These are phyloP conservation scores for Colletotrichum tanaceti DNA, from an alignment of 2,329 filamentous ascomycete species.

Conservation along the genomic window DNA sequence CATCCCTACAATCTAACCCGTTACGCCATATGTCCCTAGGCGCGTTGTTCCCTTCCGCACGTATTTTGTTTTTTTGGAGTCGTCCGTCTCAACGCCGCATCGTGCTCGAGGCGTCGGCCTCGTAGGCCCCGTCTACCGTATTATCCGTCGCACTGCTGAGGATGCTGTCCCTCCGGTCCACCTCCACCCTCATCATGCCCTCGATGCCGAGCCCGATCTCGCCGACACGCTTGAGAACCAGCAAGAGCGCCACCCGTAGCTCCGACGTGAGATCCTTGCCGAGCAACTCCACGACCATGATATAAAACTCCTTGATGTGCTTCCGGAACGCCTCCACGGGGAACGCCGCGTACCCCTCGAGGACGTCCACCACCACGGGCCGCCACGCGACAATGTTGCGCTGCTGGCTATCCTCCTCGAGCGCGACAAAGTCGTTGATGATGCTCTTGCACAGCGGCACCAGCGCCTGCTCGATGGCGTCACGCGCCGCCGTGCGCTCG, in stretches of 20 bases:
- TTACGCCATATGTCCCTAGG: constrained; percentile 27
- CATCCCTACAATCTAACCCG: constrained; percentile 33
- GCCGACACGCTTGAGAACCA: constrained; percentile 83
- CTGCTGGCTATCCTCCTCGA: constrained; percentile 97
- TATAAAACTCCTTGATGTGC: constrained; percentile 87
- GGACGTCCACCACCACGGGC: constrained; percentile 94
- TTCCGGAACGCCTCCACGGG: constrained; percentile 81
- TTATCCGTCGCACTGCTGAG: constrained; percentile 51
- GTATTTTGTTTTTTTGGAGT: not conserved
- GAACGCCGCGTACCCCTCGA: constrained; percentile 92
- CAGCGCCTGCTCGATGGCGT: constrained; percentile 89
- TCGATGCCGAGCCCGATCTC: constrained; percentile 75
- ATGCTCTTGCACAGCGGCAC: constrained; percentile 97
- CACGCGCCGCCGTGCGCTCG: constrained; percentile 81
- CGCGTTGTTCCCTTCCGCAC: constrained; percentile 1
- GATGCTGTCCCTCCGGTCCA: constrained; percentile 55
- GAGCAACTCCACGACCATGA: constrained; percentile 84
- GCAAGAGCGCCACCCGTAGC: constrained; percentile 80
- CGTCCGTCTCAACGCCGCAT: constrained; percentile 40
- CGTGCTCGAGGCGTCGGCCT: constrained; percentile 49
- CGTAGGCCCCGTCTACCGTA: constrained; percentile 41
- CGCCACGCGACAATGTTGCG: constrained; percentile 97
- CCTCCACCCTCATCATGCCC: constrained; percentile 55
- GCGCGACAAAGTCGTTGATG: constrained; percentile 81
- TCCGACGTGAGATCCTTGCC: constrained; percentile 84